Evolutionary conservation across 805 yeast species (phyloP).

Genomic region (Yamadazyma nakazawae): DNA sequence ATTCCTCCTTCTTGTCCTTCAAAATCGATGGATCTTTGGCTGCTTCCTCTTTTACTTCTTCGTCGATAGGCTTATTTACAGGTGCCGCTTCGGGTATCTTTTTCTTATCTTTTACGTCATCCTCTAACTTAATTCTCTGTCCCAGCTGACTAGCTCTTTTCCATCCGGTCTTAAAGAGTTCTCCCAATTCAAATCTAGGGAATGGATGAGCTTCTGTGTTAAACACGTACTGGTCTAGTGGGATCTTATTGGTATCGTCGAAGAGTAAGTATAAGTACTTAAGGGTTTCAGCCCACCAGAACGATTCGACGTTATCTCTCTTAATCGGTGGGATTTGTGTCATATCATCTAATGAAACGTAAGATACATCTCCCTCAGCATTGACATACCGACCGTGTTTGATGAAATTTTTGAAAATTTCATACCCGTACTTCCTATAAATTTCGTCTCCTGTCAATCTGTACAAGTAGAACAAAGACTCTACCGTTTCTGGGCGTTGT

Average conservation of each 20-base stretch:
- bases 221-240: constrained; percentile 68
- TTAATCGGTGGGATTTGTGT: constrained; percentile 50
- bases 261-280: constrained; percentile 80
- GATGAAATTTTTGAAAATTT: constrained; percentile 69
- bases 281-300: constrained; percentile 92
- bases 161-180: constrained; percentile 63
- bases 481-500: constrained; percentile 94
- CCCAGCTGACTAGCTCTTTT: constrained; percentile 22
- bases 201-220: constrained; percentile 94
- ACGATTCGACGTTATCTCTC: constrained; percentile 80
- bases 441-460: constrained; percentile 76
- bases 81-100: constrained; percentile 41
- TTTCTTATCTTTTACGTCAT: constrained; percentile 21
- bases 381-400: constrained; percentile 51
- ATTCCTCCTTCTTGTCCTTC: constrained; percentile 25
- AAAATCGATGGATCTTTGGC: constrained; percentile 32
- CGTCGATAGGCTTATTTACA: constrained; percentile 34
- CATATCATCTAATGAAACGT: constrained; percentile 66
- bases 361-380: constrained; percentile 44
- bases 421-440: constrained; percentile 88
- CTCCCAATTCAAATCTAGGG: constrained; percentile 61
- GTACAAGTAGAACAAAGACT: constrained; percentile 76
- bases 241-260: constrained; percentile 61
- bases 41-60: constrained; percentile 32
- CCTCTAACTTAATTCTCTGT: background rate